Conservation (phyloP, 2,329 filamentous ascomycete genomes). For the Colletotrichum euphorbiae region DNA sequence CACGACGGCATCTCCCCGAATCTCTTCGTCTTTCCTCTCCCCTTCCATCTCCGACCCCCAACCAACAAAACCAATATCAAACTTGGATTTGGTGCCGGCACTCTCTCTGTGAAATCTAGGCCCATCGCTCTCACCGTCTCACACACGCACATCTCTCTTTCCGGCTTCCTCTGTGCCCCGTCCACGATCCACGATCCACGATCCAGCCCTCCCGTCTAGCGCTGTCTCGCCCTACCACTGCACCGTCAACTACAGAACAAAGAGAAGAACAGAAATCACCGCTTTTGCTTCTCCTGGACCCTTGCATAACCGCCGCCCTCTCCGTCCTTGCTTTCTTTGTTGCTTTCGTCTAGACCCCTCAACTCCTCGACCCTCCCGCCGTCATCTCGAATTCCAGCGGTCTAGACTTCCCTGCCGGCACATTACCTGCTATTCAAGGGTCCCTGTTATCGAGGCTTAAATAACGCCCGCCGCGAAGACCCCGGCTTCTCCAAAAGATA, state of each 20-base stretch:
- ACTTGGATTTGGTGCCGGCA: slow-evolving; percentile 10
- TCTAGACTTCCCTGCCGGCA: slow-evolving; percentile 34
- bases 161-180: background rate
- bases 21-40: background rate
- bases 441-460: slow-evolving; percentile 32
- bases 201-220: slow-evolving; percentile 33
- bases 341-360: slow-evolving; percentile 26
- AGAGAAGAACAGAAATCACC: slow-evolving; percentile 16
- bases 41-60: background rate
- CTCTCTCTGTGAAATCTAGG: slow-evolving; percentile 2
- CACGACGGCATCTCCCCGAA: slow-evolving; percentile 19
- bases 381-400: slow-evolving; percentile 26
- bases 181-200: slow-evolving; percentile 24
- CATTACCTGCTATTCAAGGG: background rate
- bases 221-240: slow-evolving; percentile 33
- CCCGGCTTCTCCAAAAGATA: slow-evolving; percentile 33
- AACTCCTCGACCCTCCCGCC: background rate
- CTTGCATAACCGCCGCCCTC: slow-evolving; percentile 26
- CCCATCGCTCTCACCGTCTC: background rate
- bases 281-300: slow-evolving; percentile 22
- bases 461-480: slow-evolving; percentile 30
- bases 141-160: background rate
- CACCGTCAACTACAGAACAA: slow-evolving; percentile 3
- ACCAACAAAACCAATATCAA: background rate
- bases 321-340: slow-evolving; percentile 28